phyloP scores from a whole-genome alignment of 345 rosid species.

The Moricandia moricandioides region DNA sequence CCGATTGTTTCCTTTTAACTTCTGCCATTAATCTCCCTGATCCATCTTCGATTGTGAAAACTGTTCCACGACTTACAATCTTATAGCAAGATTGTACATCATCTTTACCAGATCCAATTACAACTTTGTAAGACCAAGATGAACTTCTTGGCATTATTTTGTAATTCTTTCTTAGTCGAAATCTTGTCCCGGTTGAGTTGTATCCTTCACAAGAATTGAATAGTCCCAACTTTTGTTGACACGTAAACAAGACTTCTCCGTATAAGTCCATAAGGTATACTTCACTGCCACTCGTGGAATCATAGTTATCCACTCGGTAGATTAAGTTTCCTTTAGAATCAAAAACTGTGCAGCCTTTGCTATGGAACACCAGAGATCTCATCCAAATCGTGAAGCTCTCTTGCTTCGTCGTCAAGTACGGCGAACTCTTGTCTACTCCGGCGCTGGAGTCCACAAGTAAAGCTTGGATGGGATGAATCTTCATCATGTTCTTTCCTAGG shows the following conservation, averaged over 20 bases:
- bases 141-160: background rate
- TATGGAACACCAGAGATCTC: slow-evolving; percentile 51
- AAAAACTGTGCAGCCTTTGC: too few relatives aligned
- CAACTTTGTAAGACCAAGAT: slow-evolving; percentile 30
- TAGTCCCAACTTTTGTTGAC: too few relatives aligned
- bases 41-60: slow-evolving; percentile 39
- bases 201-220: too few relatives aligned
- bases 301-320: slow-evolving; percentile 48
- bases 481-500: slow-evolving; percentile 29
- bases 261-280: too few relatives aligned
- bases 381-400: slow-evolving; percentile 64
- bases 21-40: slow-evolving; percentile 46
- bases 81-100: slow-evolving; percentile 10
- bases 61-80: slow-evolving; percentile 29
- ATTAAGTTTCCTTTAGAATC: too few relatives aligned
- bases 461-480: slow-evolving; percentile 19
- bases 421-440: background rate
- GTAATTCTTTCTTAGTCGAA: background rate
- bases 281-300: slow-evolving; percentile 34
- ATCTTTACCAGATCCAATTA: slow-evolving; percentile 17
- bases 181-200: too few relatives aligned
- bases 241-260: too few relatives aligned
- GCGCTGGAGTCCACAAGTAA: too few relatives aligned
- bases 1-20: slow-evolving; percentile 49
- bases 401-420: slow-evolving; percentile 40